phyloP scores from a whole-genome alignment of 805 yeast species.

The Hanseniaspora singularis region DNA sequence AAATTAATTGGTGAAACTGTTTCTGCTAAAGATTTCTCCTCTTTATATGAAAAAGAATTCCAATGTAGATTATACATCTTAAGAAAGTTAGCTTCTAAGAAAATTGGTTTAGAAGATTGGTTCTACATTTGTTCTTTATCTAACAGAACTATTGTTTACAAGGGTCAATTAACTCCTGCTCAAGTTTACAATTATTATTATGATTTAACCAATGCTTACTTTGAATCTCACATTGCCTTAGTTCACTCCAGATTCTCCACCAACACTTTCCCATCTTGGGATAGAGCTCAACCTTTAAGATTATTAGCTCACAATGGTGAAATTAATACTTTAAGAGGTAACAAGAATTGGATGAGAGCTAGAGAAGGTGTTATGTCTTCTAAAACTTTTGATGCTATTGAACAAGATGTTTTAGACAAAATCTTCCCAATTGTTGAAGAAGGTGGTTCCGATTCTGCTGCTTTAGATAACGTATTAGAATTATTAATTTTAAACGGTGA shows the following conservation, averaged over 20 bases:
- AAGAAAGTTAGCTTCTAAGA: slow-evolving; percentile 79
- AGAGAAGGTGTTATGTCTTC: slow-evolving; percentile 95
- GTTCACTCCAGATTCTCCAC: slow-evolving; percentile 97
- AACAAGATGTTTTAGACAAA: slow-evolving; percentile 65
- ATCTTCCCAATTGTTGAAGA: slow-evolving; percentile 93
- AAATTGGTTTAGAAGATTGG: slow-evolving; percentile 93
- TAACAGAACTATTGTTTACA: slow-evolving; percentile 82
- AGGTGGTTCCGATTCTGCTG: slow-evolving; percentile 98
- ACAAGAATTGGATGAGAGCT: slow-evolving; percentile 98
- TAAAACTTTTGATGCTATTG: slow-evolving; percentile 49
- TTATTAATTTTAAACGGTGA: slow-evolving; percentile 84
- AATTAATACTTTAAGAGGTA: slow-evolving; percentile 91
- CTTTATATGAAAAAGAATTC: slow-evolving; percentile 49
- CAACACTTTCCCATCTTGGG: slow-evolving; percentile 99
- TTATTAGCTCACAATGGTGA: slow-evolving; percentile 99
- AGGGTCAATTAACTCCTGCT: slow-evolving; percentile 93
- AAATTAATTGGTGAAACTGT: slow-evolving; percentile 34
- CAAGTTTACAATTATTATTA: slow-evolving; percentile 93
- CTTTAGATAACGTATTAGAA: slow-evolving; percentile 90
- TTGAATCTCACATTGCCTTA: slow-evolving; percentile 87
- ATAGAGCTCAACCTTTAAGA: slow-evolving; percentile 94
- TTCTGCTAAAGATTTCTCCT: slow-evolving; percentile 43
- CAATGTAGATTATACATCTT: slow-evolving; percentile 75
- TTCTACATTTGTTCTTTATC: slow-evolving; percentile 90
- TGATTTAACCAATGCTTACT: slow-evolving; percentile 82